Conservation (phyloP, 1,284 basidiomycete genomes). For the Exsudoporus floridanus region DNA sequence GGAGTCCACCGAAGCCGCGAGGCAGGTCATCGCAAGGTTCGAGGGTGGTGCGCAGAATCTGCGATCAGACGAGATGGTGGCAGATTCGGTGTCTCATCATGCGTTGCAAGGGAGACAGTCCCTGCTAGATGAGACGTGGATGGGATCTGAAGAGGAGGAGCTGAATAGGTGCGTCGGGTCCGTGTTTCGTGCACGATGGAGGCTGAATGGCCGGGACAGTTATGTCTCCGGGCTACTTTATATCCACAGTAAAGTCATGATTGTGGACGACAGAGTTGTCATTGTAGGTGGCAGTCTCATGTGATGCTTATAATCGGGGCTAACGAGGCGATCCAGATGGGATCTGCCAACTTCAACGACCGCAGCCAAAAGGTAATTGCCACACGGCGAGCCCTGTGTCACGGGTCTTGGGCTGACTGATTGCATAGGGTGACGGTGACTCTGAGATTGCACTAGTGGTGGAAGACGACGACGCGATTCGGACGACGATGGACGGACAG, state of each 20-base stretch:
- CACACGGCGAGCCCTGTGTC: not conserved
- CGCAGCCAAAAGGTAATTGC: slow-evolving; percentile 66
- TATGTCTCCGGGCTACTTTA: slow-evolving; percentile 82
- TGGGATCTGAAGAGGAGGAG: slow-evolving; percentile 82
- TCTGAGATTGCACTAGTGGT: slow-evolving; percentile 91
- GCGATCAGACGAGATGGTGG: slow-evolving; percentile 57
- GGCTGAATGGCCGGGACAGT: slow-evolving; percentile 36
- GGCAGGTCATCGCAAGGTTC: slow-evolving; percentile 63
- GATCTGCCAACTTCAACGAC: slow-evolving; percentile 89
- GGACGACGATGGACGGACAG: slow-evolving; percentile 77
- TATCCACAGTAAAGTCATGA: slow-evolving; percentile 86
- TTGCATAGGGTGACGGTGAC: slow-evolving; percentile 77
- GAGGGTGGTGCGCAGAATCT: slow-evolving; percentile 57
- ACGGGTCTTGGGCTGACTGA: slow-evolving; percentile 9
- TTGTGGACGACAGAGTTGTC: slow-evolving; percentile 86
- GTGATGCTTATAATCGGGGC: not conserved
- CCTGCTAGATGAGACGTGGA: slow-evolving; percentile 75
- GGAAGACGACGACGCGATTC: slow-evolving; percentile 81
- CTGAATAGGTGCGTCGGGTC: slow-evolving; percentile 59
- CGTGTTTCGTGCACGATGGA: slow-evolving; percentile 1
- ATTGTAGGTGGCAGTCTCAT: slow-evolving; percentile 55
- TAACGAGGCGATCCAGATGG: slow-evolving; percentile 54
- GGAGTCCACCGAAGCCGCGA: slow-evolving; percentile 61
- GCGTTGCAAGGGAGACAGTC: slow-evolving; percentile 60
- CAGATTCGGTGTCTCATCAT: slow-evolving; percentile 80